These are phyloP conservation scores for Paraconiothyrium brasiliense DNA, from an alignment of 2,329 filamentous ascomycete species.

Conservation along the genomic window DNA sequence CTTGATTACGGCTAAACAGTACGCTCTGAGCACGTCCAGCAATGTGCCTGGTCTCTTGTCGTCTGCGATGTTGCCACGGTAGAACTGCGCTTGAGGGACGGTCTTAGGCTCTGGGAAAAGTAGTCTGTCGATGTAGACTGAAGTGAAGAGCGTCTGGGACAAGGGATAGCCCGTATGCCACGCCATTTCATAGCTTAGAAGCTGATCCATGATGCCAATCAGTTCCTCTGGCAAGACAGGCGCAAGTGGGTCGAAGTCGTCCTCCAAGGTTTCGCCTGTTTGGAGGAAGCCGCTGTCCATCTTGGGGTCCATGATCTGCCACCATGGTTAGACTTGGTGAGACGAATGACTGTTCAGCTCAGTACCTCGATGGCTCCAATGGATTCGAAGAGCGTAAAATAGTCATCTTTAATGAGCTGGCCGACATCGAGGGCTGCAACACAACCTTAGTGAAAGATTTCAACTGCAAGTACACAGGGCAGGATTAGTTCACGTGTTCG, in stretches of 20 bases:
- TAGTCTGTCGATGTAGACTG: constrained; percentile 86
- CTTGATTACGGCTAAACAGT: constrained; percentile 86
- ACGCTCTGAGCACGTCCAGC: constrained; percentile 75
- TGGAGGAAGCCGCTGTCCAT: constrained; percentile 94
- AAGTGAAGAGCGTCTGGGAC: constrained; percentile 93
- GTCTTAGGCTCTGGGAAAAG: constrained; percentile 73
- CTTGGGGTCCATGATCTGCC: constrained; percentile 96
- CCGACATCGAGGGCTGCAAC: constrained; percentile 75
- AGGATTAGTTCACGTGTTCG: neutral
- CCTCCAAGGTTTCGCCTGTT: constrained; percentile 81
- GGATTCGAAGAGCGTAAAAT: constrained; percentile 92
- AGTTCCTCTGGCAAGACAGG: constrained; percentile 79
- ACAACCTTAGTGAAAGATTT: constrained; percentile 25
- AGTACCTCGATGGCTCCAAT: constrained; percentile 81
- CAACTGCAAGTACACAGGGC: neutral
- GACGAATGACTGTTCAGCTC: neutral
- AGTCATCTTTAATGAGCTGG: constrained; percentile 90
- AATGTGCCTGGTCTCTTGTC: constrained; percentile 36
- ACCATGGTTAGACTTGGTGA: constrained; percentile 10
- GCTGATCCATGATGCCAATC: constrained; percentile 91
- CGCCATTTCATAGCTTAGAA: constrained; percentile 93
- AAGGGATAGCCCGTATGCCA: constrained; percentile 98
- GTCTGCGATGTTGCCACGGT: constrained; percentile 50
- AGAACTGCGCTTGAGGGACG: constrained; percentile 71
- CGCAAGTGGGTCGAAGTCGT: constrained; percentile 78